phyloP scores from a whole-genome alignment of 1,139 yeast genomes.

The Zygosaccharomyces pseudobailii region DNA sequence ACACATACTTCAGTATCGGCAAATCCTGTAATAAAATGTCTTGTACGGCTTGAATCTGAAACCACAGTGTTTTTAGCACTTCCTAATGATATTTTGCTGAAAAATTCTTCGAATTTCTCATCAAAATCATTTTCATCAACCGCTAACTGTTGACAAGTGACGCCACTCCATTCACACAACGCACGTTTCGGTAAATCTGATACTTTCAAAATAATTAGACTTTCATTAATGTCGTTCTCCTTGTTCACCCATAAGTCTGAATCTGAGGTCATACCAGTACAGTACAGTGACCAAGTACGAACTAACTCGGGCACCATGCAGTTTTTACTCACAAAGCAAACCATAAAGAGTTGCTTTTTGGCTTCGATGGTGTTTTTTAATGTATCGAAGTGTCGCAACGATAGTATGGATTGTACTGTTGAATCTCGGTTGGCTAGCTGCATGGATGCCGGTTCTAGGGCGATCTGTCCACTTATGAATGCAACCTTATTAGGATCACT shows the following conservation, averaged over 20 bases:
- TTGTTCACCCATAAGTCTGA: constrained; percentile 27
- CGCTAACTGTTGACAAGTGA: constrained; percentile 40
- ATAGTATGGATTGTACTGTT: constrained; percentile 43
- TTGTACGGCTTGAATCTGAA: constrained; percentile 3
- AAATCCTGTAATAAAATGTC: constrained; percentile 18
- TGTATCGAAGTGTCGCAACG: constrained; percentile 71
- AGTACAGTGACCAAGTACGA: constrained; percentile 39
- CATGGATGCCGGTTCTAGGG: constrained; percentile 73
- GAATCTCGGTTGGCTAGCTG: constrained; percentile 32
- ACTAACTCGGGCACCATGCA: constrained; percentile 34
- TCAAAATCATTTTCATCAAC: constrained; percentile 41
- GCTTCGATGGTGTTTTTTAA: constrained; percentile 54
- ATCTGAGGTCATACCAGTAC: constrained; percentile 21
- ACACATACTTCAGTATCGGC: constrained; percentile 10
- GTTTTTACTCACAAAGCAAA: constrained; percentile 49
- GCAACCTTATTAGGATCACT: constrained; percentile 44
- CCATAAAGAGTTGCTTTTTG: constrained; percentile 41
- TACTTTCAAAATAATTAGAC: constrained; percentile 54
- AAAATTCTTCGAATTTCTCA: constrained; percentile 6
- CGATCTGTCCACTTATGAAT: constrained; percentile 88
- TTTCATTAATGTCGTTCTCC: constrained; percentile 28
- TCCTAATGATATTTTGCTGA: background rate
- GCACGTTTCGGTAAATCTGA: constrained; percentile 65
- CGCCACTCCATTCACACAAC: constrained; percentile 73
- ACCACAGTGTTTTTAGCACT: constrained; percentile 6